phyloP scores from a whole-genome alignment of 1,139 yeast species.

The Zygosaccharomyces sapae region DNA sequence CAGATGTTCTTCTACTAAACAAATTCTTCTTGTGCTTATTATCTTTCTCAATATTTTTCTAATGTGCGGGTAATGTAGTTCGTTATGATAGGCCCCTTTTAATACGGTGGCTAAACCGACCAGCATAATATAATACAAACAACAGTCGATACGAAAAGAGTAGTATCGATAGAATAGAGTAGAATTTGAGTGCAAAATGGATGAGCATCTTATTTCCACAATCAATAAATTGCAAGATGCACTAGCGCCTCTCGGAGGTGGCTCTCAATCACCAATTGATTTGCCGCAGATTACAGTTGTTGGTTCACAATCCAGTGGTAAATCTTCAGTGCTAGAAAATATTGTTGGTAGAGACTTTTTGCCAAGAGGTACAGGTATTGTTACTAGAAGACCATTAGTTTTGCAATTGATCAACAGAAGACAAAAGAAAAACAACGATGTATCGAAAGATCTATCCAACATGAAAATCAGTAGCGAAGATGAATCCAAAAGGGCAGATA shows the following conservation, averaged over 20 bases:
- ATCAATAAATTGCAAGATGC: slow-evolving; percentile 94
- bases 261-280: slow-evolving; percentile 79
- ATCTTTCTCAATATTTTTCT: background rate
- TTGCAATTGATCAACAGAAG: slow-evolving; percentile 76
- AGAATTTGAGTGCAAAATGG: slow-evolving; percentile 49
- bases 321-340: slow-evolving; percentile 88
- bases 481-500: slow-evolving; percentile 19
- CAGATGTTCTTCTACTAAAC: background rate
- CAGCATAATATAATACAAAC: slow-evolving; percentile 4
- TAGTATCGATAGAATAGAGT: background rate
- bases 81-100: slow-evolving; percentile 9
- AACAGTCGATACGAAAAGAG: background rate
- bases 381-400: slow-evolving; percentile 87
- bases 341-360: slow-evolving; percentile 92
- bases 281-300: slow-evolving; percentile 95
- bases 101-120: slow-evolving; percentile 10
- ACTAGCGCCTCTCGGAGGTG: slow-evolving; percentile 87
- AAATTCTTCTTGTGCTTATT: slow-evolving; percentile 1
- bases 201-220: slow-evolving; percentile 81
- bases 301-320: slow-evolving; percentile 93
- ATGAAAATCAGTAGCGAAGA: slow-evolving; percentile 28
- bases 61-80: slow-evolving; percentile 1
- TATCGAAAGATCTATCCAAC: slow-evolving; percentile 39
- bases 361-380: slow-evolving; percentile 95
- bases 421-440: slow-evolving; percentile 32